Percentiles rank a stretch among this genome's conserved stretches.
Conservation (phyloP, 2,329 filamentous ascomycete species). For the Rhynchosporium graminicola region DNA sequence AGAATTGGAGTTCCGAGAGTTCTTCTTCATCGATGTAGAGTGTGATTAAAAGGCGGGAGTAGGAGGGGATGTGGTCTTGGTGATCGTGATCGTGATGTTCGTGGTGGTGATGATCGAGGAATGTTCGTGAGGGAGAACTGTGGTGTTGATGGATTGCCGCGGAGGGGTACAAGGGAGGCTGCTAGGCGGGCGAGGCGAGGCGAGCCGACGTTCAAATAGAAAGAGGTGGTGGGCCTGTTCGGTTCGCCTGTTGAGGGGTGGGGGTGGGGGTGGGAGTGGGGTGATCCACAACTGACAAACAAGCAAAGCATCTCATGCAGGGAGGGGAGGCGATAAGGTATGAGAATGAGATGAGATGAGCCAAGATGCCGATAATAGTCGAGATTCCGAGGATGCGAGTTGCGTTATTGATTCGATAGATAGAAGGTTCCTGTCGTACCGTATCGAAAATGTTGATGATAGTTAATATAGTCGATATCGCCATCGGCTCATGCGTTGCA, state of each 20-base stretch:
- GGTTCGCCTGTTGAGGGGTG: neutral
- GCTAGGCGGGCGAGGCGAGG: no score
- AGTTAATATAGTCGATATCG: no score
- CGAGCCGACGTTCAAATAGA: conserved; percentile 5
- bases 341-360: no score
- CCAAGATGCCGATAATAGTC: no score
- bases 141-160: neutral
- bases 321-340: no score
- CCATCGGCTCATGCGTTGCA: no score
- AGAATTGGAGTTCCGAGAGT: conserved; percentile 48
- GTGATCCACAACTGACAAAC: conserved; percentile 3
- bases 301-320: neutral
- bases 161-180: neutral
- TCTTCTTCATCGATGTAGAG: conserved; percentile 60
- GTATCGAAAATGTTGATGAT: no score
- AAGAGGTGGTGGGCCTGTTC: no score
- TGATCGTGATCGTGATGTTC: neutral
- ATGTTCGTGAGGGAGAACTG: neutral
- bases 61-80: neutral
- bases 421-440: no score
- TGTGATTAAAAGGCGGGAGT: neutral
- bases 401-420: no score
- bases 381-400: no score
- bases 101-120: no score
- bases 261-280: neutral